Evolutionary conservation across 257 asterid species (phyloP), one percentile per base, ranked within the genome.

Genomic region (Penstemon davidsonii): DNA sequence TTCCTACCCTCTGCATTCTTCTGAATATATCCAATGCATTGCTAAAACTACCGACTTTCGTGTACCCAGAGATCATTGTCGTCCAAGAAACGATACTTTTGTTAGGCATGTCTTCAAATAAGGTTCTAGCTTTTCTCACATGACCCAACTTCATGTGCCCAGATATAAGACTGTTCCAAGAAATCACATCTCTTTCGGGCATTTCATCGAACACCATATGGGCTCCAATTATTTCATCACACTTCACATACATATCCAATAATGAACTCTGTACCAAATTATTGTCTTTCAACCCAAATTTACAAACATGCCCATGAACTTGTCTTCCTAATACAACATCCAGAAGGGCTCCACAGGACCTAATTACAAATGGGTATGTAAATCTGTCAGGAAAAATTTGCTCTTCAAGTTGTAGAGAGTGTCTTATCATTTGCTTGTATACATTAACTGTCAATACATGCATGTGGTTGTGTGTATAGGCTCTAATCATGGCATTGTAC

Each of bases 71-170:
- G 40, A 92, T 88, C 92, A 92, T 86, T 4, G 84, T 68, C 0
- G 95, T 92, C 96, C 95, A 92, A 39, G 98, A 89, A 45, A 88
- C 80, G 6, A 87, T 64, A 37, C 63, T 85, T 76, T 73, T 86
- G 8, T 79, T 47, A 0, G 89, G 85, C 84, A 85, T 84, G 62
- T 75, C 80, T 7, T 86, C 92, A 71, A 92, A 89, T 8, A 88
- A 70, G 2, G 76, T 60, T 76, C 82, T 79, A 3, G 93, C 96
- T 62, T 57, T 84, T 68, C 84, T 82, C 36, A 78, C 73, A 41
- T 78, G 85, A 12, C 91, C 90, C 77, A 81, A 41, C 75, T 79
- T 92, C 68, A 80, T 73, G 80, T 89, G 74, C 39, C 95, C 91
- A 33, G 83, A 70, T 44, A 62, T 38, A 45, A 62, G 84, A 55